Conservation (phyloP, 805 yeast species). For the Schizosaccharomyces lindneri region DNA sequence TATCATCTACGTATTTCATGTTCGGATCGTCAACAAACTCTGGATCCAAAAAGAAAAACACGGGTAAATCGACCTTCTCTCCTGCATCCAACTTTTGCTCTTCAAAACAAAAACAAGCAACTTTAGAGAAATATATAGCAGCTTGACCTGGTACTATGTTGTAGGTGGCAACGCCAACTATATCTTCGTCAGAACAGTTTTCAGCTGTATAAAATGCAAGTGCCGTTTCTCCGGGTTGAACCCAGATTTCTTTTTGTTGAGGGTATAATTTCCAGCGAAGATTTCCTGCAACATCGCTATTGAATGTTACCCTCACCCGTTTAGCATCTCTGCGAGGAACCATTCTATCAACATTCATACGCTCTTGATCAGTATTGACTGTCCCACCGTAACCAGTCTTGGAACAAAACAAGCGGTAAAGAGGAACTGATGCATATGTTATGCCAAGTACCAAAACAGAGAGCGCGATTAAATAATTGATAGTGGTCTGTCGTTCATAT, state of each 20-base stretch:
- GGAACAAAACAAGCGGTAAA: conserved; percentile 75
- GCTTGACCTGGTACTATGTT: conserved; percentile 80
- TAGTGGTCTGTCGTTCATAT: background rate
- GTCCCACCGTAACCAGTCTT: conserved; percentile 92
- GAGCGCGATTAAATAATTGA: conserved; percentile 43
- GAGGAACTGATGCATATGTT: conserved; percentile 75
- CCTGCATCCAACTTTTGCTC: conserved; percentile 85
- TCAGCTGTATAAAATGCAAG: conserved; percentile 84
- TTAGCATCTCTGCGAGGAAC: conserved; percentile 68
- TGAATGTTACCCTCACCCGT: conserved; percentile 61
- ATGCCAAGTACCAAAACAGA: conserved; percentile 47
- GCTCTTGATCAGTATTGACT: conserved; percentile 63
- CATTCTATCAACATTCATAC: conserved; percentile 67
- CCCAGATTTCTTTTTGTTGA: conserved; percentile 74
- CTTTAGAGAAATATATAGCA: conserved; percentile 87
- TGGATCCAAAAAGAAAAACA: conserved; percentile 88
- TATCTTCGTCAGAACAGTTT: conserved; percentile 62
- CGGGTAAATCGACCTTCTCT: conserved; percentile 97
- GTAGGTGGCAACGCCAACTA: conserved; percentile 96
- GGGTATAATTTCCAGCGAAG: conserved; percentile 92
- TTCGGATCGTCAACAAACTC: conserved; percentile 82
- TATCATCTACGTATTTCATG: conserved; percentile 74
- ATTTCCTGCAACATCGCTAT: conserved; percentile 73
- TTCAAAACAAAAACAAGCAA: conserved; percentile 94
- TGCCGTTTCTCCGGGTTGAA: conserved; percentile 94